Evolutionary conservation across 192 early-diverging fungal species (phyloP), one percentile per base, ranked within the genome.

Genomic region (Lunasporangiospora selenospora): DNA sequence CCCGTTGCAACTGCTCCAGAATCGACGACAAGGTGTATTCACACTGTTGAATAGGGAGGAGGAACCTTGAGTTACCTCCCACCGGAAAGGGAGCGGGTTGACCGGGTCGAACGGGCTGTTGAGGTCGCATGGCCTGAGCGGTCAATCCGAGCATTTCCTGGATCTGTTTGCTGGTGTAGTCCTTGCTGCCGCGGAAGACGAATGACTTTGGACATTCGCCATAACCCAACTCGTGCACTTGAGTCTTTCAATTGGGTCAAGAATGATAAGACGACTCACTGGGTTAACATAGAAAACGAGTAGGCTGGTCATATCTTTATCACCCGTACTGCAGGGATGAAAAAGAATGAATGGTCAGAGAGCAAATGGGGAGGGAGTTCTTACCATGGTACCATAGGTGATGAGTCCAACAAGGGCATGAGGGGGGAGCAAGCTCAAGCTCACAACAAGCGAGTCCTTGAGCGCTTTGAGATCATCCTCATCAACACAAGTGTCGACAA

Each of bases 401-500:
- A 99, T 93, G 55, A 99, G 80, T 46, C 97, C 97, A 38, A 99
- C 94, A 51, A 95, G 85, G 24, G 96, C 92, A 62, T 94, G 85
- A 5, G 84, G 88, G 13, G 97, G 97, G 37, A 99, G 58, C 61
- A 99, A 83, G 73, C 90, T 95, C 65, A 99, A 80, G 62, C 89
- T 88, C 47, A 95, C 88, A 30, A 98, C 89, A 31, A 99, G 64
- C 11, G 95, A 87, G 67, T 98, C 96, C 78, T 97, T 97, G 38
- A 99, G 80, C 3, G 94, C 94, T 82, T 97, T 93, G 45, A 99
- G 83, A 76, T 99, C 96, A 12, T 92, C 91, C 36, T 97, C 94
- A 37, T 95, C 93, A 26, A 99, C 65, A 67, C 97, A 99, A 3
- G 96, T 98, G 80, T 99, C 97, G 30, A 99, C 95, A n/a, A 98